Conservation (phyloP, 1,284 basidiomycete species). For the Hypsizygus ulmarius region DNA sequence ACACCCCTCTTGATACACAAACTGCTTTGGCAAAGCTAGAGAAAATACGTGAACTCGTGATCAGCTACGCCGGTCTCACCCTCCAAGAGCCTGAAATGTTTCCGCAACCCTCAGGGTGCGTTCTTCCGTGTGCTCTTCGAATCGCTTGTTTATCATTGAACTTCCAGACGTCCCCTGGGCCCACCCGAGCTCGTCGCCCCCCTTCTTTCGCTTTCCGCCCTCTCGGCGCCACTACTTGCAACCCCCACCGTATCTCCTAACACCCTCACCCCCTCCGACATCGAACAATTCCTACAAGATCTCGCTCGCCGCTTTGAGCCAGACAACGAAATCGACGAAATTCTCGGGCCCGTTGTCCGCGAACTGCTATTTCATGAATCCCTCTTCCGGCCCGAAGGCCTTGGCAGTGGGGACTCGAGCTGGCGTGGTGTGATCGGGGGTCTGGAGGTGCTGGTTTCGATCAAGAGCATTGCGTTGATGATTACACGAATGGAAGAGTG, state of each 20-base stretch:
- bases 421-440: slow-evolving; percentile 91
- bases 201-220: slow-evolving; percentile 67
- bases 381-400: slow-evolving; percentile 60
- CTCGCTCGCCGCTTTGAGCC: slow-evolving; percentile 68
- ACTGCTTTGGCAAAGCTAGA: slow-evolving; percentile 64
- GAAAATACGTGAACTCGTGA: slow-evolving; percentile 74
- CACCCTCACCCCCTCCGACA: slow-evolving; percentile 50
- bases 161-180: slow-evolving; percentile 62
- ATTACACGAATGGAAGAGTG: slow-evolving; percentile 72
- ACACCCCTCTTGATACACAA: slow-evolving; percentile 59
- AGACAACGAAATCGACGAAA: slow-evolving; percentile 51
- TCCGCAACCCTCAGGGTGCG: slow-evolving; percentile 76
- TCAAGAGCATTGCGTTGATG: slow-evolving; percentile 83
- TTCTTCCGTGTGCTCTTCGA: slow-evolving; percentile 17
- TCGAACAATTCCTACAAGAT: slow-evolving; percentile 72
- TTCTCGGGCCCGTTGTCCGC: slow-evolving; percentile 59
- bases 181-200: slow-evolving; percentile 74
- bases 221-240: slow-evolving; percentile 61
- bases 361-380: slow-evolving; percentile 61
- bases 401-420: slow-evolving; percentile 64
- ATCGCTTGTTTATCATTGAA: slow-evolving; percentile 14
- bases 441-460: slow-evolving; percentile 74
- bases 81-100: slow-evolving; percentile 95
- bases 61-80: slow-evolving; percentile 89
- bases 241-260: slow-evolving; percentile 41